A percentile compares a stretch with the other conserved stretches of the same genome.
phyloP scores from a whole-genome alignment of 2,329 filamentous ascomycete species.

The Xylariomycetidae sp. region DNA sequence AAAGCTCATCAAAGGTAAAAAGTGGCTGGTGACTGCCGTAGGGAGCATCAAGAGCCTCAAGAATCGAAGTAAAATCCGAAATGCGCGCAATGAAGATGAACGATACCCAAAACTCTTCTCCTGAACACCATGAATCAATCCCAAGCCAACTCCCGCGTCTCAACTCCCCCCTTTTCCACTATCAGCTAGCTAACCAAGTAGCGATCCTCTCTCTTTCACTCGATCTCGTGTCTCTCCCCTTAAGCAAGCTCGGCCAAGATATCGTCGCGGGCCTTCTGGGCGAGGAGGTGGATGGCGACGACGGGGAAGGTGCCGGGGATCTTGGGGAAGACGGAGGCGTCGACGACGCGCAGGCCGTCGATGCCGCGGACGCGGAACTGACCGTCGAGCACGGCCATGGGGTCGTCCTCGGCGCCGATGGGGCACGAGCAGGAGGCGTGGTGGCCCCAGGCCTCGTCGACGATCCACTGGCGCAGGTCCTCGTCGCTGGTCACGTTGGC shows the following conservation, averaged over 20 bases:
- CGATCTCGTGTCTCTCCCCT: no score
- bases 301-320: slow-evolving; percentile 35
- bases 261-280: slow-evolving; percentile 23
- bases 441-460: slow-evolving; percentile 23
- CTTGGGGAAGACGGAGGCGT: slow-evolving; percentile 45
- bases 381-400: slow-evolving; percentile 44
- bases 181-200: no score
- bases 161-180: no score
- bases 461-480: slow-evolving; percentile 19
- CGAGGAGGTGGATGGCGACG: slow-evolving; percentile 20
- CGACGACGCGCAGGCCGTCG: slow-evolving; percentile 45
- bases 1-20: no score
- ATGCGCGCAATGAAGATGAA: no score
- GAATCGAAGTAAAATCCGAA: no score
- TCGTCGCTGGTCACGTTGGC: slow-evolving; percentile 13
- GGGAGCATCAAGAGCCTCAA: no score
- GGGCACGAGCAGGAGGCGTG: slow-evolving; percentile 22
- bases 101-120: no score
- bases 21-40: no score
- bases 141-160: no score
- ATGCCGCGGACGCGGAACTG: slow-evolving; percentile 47
- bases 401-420: slow-evolving; percentile 37
- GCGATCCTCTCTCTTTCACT: no score
- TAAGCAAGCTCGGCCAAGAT: slow-evolving; percentile 19
- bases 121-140: no score